Evolutionary conservation across 2,329 filamentous ascomycete genomes (phyloP).

Genomic region (Lasiodiplodia citricola): DNA sequence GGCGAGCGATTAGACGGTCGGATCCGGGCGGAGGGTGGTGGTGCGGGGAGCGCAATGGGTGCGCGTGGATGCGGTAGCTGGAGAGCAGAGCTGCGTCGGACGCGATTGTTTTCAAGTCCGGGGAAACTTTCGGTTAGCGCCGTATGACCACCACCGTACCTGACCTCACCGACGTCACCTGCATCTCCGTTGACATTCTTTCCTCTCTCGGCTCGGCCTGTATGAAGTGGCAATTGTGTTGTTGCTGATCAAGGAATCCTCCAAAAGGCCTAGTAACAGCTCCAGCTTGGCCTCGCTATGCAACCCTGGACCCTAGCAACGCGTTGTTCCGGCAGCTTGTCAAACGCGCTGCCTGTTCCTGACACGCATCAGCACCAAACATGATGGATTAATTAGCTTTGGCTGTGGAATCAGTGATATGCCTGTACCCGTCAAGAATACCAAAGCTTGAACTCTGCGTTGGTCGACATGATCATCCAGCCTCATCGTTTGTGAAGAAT

Average conservation of each 20-base stretch:
- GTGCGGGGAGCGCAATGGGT: constrained; percentile 26
- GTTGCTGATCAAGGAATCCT: background rate
- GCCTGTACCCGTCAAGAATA: no score
- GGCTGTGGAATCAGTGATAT: no score
- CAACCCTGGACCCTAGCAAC: background rate
- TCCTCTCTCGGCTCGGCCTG: background rate
- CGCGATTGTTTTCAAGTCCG: constrained; percentile 29
- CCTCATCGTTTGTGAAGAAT: background rate
- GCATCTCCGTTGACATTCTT: background rate
- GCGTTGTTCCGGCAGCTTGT: background rate
- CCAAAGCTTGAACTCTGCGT: no score
- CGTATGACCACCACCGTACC: background rate
- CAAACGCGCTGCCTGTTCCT: background rate
- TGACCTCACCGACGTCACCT: background rate
- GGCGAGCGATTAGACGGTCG: constrained; percentile 27
- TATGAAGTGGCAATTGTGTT: background rate
- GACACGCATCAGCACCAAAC: background rate
- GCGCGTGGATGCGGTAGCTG: constrained; percentile 31
- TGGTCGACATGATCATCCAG: background rate
- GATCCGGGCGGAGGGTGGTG: constrained; percentile 32
- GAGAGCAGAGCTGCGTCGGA: constrained; percentile 18
- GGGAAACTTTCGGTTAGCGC: constrained; percentile 29
- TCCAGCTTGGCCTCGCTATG: background rate
- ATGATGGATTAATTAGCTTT: no score
- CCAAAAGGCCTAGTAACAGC: background rate